Percentiles rank a stretch among this genome's conserved stretches.
These are phyloP conservation scores for Adenanthera pavonina DNA, from an alignment of 306 rosid species.

Conservation along the genomic window DNA sequence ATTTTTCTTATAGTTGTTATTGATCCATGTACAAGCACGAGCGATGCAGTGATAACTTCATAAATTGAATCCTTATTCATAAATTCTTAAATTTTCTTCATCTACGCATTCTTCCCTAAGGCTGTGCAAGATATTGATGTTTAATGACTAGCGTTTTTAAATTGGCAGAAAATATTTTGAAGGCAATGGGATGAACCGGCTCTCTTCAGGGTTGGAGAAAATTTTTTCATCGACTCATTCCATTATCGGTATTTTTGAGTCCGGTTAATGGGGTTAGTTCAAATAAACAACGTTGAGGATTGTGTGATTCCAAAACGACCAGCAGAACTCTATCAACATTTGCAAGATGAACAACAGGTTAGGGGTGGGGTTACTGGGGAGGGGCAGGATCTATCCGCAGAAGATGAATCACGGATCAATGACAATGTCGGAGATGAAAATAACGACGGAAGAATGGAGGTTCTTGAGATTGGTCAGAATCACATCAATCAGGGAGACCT, in stretches of 20 bases:
- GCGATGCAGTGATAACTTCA: neutral
- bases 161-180: neutral
- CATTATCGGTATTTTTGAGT: conserved; percentile 32
- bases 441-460: conserved; percentile 1
- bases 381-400: conserved; percentile 39
- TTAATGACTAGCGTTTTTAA: neutral
- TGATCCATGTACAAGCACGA: neutral
- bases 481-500: neutral
- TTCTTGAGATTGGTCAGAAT: neutral
- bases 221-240: conserved; percentile 25
- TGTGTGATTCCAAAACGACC: conserved; percentile 3
- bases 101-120: neutral
- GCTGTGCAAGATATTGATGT: conserved; percentile 7
- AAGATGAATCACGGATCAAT: conserved; percentile 36
- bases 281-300: conserved; percentile 31
- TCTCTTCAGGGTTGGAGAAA: conserved; percentile 20
- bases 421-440: conserved; percentile 26
- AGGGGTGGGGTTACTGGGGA: conserved; percentile 37
- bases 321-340: conserved; percentile 20
- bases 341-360: conserved; percentile 20
- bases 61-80: neutral
- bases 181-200: conserved; percentile 36
- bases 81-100: neutral
- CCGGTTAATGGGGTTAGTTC: conserved; percentile 36
- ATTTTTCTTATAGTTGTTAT: neutral